Evolutionary conservation across 768 basidiomycete genomes (phyloP), one percentile per base, ranked within the genome.

Genomic region (Cystobasidium ongulense): DNA sequence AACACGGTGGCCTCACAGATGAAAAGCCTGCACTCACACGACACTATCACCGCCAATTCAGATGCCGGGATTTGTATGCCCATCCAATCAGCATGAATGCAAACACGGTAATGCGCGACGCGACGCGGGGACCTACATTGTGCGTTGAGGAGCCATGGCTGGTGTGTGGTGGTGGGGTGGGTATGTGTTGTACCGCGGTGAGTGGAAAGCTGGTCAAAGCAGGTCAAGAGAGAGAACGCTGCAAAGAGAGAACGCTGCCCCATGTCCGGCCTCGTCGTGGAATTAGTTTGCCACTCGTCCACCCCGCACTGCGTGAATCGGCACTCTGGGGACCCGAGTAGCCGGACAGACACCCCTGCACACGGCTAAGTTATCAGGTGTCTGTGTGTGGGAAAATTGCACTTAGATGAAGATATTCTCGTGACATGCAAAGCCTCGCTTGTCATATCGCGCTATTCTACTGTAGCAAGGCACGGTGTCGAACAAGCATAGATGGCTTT

Each of bases 51-150:
- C 5, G 61, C 8, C 25, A 17, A 66, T 21, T 4, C 17, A 39
- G n/a, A 66, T 54, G 27, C 52, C n/a, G n/a, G 52, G 10, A 8
- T n/a, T 8, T 10, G n/a, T 10, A 54, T 13, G 11, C 57, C 25
- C 57, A 59, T 35, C 57, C 57, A 59, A 59, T 59, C 57, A 59
- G 57, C 57, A 59, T 11, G 11, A 59, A 5, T 35, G n/a, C 57
- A 27, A 35, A 59, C 39, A 59, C 33, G 57, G 43, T n/a, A 46
- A 46, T 46, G 43, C 11, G 11, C 5, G 33, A 31, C 57, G 5
- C 13, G 25, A 35, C 57, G n/a, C n/a, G n/a, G n/a, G 57, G 25
- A 59, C 57, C 33, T 35, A 59, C 57, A 59, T 59, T 29, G 57
- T 59, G 8, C 57, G 11, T 15, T 27, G 57, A 31, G 57, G 57